Conservation (phyloP, 257 asterid genomes). For the Misopates orontium region DNA sequence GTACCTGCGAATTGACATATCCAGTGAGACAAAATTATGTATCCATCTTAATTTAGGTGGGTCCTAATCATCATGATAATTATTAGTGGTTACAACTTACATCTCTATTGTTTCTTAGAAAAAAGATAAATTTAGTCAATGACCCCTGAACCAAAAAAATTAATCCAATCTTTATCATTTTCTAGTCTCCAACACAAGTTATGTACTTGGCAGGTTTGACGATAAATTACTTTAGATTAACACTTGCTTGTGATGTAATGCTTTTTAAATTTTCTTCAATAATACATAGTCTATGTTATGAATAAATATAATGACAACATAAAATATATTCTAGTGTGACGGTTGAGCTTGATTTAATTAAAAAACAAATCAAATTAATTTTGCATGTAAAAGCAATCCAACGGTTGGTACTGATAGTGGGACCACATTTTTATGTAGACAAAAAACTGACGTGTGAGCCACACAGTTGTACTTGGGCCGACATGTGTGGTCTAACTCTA, state of each 20-base stretch:
- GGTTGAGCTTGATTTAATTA: no score
- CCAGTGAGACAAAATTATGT: conserved; percentile 22
- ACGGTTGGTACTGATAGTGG: conserved; percentile 29
- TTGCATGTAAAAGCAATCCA: conserved; percentile 20
- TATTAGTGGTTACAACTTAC: conserved; percentile 12
- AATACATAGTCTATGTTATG: no score
- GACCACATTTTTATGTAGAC: not conserved
- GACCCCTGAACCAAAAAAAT: not conserved
- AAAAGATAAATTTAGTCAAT: conserved; percentile 27
- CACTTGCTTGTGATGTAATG: no score
- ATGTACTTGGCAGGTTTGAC: not conserved
- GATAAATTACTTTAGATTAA: no score
- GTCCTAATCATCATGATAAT: conserved; percentile 10
- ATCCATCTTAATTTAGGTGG: conserved; percentile 15
- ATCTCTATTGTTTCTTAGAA: not conserved
- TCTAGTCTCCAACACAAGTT: conserved; percentile 3
- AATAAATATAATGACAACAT: no score
- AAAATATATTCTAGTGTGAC: no score
- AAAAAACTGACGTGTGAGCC: conserved; percentile 22
- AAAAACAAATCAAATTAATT: not conserved
- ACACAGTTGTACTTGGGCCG: conserved; percentile 31
- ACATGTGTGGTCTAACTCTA: conserved; percentile 33
- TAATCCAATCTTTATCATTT: conserved; percentile 27
- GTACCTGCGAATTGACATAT: not conserved
- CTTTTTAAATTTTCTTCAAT: no score